Conservation (phyloP, 2,329 filamentous ascomycete species). For the Colletotrichum sp. region DNA sequence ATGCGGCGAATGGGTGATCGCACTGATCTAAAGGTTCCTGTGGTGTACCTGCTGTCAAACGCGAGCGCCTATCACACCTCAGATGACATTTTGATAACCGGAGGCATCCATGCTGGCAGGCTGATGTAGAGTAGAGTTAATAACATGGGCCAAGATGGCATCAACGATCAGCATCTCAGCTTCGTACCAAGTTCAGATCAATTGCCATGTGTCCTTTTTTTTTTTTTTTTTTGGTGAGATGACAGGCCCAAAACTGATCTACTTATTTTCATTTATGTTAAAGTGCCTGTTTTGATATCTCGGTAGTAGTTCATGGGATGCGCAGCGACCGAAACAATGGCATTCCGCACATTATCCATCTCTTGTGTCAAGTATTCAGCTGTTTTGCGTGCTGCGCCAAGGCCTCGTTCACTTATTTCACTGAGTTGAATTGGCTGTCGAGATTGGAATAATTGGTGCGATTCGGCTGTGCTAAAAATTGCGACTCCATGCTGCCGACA, state of each 20-base stretch:
- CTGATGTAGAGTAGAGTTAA: not conserved
- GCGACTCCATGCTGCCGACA: not conserved
- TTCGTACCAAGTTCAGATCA: not conserved
- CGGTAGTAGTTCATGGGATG: not conserved
- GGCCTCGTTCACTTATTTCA: not conserved
- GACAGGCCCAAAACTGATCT: not conserved
- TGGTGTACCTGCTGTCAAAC: constrained; percentile 44
- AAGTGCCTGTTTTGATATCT: not conserved
- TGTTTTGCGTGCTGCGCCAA: not conserved
- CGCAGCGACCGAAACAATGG: not conserved
- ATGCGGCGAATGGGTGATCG: constrained; percentile 42
- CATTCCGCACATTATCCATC: not conserved
- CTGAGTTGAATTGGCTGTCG: not conserved
- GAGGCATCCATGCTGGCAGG: constrained; percentile 36
- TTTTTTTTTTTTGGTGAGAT: not conserved
- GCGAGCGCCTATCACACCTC: constrained; percentile 45
- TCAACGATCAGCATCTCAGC: not conserved
- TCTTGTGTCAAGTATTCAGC: not conserved
- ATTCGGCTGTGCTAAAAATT: not conserved
- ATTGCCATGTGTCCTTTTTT: not conserved
- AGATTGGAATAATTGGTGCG: not conserved
- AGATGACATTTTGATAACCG: constrained; percentile 41
- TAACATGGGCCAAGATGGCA: not conserved
- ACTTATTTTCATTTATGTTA: not conserved
- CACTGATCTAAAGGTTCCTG: constrained; percentile 41